Percentiles rank a stretch among this genome's conserved stretches.
Evolutionary conservation across 129 eudicot genomes (phyloP).

Genomic region (Calendula officinalis): DNA sequence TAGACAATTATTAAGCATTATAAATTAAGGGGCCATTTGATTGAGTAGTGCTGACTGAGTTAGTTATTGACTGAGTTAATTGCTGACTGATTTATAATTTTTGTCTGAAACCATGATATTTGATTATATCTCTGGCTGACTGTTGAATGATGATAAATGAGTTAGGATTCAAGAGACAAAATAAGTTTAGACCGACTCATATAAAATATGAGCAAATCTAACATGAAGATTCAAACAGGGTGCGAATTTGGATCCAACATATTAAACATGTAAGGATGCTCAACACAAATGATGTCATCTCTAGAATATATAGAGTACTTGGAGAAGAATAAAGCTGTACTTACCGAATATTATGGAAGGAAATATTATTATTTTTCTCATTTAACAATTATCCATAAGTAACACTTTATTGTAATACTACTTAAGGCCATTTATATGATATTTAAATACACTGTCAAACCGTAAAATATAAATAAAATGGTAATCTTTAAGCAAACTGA

Average conservation of each 20-base stretch:
- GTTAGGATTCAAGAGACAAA: too few species aligned
- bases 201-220: too few species aligned
- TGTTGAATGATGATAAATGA: too few species aligned
- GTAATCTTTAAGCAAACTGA: constrained; percentile 6
- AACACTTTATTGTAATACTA: background rate
- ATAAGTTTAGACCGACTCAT: too few species aligned
- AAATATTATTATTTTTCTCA: background rate
- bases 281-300: background rate
- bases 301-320: background rate
- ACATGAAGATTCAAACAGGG: too few species aligned
- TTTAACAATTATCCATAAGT: background rate
- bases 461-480: background rate
- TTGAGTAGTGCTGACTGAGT: too few species aligned
- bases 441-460: background rate
- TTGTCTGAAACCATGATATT: too few species aligned
- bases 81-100: too few species aligned
- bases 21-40: background rate
- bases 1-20: background rate
- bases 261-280: background rate
- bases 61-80: too few species aligned
- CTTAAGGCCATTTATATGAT: background rate
- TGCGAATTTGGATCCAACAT: too few species aligned
- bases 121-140: too few species aligned
- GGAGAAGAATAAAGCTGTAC: background rate
- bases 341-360: background rate